Conservation (phyloP, 2,329 filamentous ascomycete genomes). For the Exophiala sideris region DNA sequence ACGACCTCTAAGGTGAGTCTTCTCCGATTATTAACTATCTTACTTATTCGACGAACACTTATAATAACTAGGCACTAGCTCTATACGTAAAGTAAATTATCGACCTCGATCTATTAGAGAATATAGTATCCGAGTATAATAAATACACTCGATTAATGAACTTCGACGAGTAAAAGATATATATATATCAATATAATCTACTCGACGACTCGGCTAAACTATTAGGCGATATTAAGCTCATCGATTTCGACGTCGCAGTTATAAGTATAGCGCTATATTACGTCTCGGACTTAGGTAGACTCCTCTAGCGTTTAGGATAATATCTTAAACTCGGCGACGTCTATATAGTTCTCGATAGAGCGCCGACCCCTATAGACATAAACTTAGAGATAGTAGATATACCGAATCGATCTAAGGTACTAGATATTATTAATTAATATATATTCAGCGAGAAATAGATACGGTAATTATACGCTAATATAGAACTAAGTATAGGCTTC, state of each 20-base stretch:
- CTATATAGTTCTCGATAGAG: slow-evolving; percentile 64
- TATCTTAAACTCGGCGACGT: slow-evolving; percentile 63
- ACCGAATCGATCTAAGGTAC: slow-evolving; percentile 47
- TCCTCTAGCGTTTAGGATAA: slow-evolving; percentile 56
- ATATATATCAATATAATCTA: slow-evolving; percentile 59
- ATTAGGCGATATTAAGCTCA: slow-evolving; percentile 54
- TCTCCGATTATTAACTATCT: background rate
- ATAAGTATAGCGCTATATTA: slow-evolving; percentile 64
- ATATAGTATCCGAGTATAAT: slow-evolving; percentile 68
- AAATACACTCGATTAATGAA: slow-evolving; percentile 51
- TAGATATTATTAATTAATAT: slow-evolving; percentile 58
- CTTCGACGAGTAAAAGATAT: slow-evolving; percentile 52
- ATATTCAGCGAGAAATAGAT: slow-evolving; percentile 63
- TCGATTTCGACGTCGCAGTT: slow-evolving; percentile 63
- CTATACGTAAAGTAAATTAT: slow-evolving; percentile 61
- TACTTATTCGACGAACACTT: background rate
- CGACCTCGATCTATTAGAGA: slow-evolving; percentile 67
- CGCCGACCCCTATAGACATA: slow-evolving; percentile 30
- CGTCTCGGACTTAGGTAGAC: slow-evolving; percentile 61
- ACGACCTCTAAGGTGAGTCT: slow-evolving; percentile 58
- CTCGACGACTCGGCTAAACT: slow-evolving; percentile 52
- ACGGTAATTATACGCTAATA: slow-evolving; percentile 57
- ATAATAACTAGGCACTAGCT: slow-evolving; percentile 46
- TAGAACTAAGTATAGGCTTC: slow-evolving; percentile 58
- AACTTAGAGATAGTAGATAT: background rate